Evolutionary conservation across 805 yeast species (phyloP).

Genomic region (Debaryomyces hansenii): DNA sequence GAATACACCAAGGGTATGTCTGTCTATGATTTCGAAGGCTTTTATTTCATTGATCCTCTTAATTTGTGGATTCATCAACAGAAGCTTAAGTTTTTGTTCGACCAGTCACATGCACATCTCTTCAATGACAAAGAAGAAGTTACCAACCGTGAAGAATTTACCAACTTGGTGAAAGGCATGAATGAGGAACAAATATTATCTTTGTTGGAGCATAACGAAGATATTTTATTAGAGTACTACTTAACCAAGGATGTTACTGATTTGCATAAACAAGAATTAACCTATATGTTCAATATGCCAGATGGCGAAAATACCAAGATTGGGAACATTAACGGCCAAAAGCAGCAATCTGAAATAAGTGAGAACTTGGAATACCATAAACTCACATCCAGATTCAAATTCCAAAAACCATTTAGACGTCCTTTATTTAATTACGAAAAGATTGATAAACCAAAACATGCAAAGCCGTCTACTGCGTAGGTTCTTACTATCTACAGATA

Average conservation of each 20-base stretch:
- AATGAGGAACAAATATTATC: slow-evolving; percentile 17
- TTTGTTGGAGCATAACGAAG: slow-evolving; percentile 19
- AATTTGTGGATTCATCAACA: slow-evolving; percentile 15
- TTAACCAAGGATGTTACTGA: slow-evolving; percentile 25
- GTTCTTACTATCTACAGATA: no score
- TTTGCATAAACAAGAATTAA: slow-evolving; percentile 22
- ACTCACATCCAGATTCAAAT: slow-evolving; percentile 18
- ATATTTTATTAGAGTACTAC: slow-evolving; percentile 25
- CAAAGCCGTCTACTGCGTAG: slow-evolving; percentile 5
- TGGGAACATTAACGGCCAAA: slow-evolving; percentile 18
- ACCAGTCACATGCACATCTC: slow-evolving; percentile 10
- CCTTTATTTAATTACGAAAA: slow-evolving; percentile 26
- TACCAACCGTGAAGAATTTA: slow-evolving; percentile 15
- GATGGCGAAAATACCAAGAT: slow-evolving; percentile 21
- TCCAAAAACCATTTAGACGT: slow-evolving; percentile 23
- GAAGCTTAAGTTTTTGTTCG: slow-evolving; percentile 13
- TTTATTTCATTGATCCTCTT: slow-evolving; percentile 21
- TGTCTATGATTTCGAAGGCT: slow-evolving; percentile 17
- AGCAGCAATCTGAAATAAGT: slow-evolving; percentile 9
- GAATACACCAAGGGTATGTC: slow-evolving; percentile 22
- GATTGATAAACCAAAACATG: slow-evolving; percentile 22
- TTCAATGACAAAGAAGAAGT: slow-evolving; percentile 11
- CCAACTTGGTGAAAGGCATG: slow-evolving; percentile 14
- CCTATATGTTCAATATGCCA: slow-evolving; percentile 19
- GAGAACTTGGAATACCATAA: slow-evolving; percentile 19